Evolutionary conservation across 2,329 filamentous ascomycete species (phyloP).

Genomic region (Sarocladium oryzae): DNA sequence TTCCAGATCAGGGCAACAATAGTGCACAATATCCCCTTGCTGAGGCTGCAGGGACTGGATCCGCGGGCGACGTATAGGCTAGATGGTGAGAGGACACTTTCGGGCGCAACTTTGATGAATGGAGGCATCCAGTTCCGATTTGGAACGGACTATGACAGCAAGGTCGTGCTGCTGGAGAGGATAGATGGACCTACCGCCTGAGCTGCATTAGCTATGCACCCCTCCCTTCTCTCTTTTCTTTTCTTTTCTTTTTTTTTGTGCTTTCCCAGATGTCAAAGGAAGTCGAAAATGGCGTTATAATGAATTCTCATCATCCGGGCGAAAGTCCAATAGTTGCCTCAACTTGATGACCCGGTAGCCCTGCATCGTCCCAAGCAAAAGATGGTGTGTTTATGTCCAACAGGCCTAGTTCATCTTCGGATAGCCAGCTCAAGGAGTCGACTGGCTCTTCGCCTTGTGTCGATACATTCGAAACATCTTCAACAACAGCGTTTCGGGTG

Average conservation of each 20-base stretch:
- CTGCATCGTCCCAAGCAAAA: conserved; percentile 1
- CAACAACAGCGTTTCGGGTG: background rate
- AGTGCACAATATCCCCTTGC: conserved; percentile 46
- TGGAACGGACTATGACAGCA: conserved; percentile 52
- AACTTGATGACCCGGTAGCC: conserved; percentile 7
- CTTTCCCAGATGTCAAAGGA: background rate
- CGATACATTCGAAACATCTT: conserved; percentile 13
- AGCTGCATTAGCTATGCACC: too few relatives aligned
- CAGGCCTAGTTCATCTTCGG: conserved; percentile 1
- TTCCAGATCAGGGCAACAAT: conserved; percentile 48
- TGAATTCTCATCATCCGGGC: background rate
- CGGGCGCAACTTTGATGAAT: conserved; percentile 57
- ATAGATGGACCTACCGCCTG: conserved; percentile 13
- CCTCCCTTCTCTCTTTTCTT: too few relatives aligned
- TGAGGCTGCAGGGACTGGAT: conserved; percentile 53
- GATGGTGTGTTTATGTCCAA: background rate
- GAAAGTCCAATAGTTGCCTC: background rate
- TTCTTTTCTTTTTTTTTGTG: background rate
- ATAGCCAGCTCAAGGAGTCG: conserved; percentile 10
- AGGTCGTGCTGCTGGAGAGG: conserved; percentile 47
- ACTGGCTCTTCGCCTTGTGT: conserved; percentile 6
- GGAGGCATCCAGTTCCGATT: conserved; percentile 49
- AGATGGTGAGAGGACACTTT: conserved; percentile 44
- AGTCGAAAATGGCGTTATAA: background rate
- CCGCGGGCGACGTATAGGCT: conserved; percentile 45